Evolutionary conservation across 257 asterid genomes (phyloP), one percentile per base, ranked within the genome.

Genomic region (Ophiorrhiza pumila): DNA sequence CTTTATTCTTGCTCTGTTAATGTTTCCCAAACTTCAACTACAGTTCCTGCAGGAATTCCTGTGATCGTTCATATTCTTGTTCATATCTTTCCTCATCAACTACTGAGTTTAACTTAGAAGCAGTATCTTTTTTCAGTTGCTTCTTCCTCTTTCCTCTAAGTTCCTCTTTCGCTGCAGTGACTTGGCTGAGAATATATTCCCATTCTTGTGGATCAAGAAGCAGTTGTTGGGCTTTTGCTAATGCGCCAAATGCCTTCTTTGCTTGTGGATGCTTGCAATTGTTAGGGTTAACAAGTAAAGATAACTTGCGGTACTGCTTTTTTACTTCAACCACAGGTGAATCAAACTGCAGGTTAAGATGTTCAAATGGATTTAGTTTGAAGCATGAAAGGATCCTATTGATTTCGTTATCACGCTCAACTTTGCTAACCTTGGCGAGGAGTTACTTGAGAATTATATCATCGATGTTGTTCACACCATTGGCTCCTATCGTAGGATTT

Each of bases 1-100:
- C 99, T 86, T 98, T 98, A 95, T 81, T 95, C 99, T 83, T 95
- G 98, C 0, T 95, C 99, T 23, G 99, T 95, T 74, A 95, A 82
- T 74, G 92, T 83, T 86, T 95, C 99, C 53, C 97, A 89, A 83
- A 95, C 80, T 92, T 95, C 85, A 95, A 66, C 85, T 84, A 92
- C 72, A 95, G 85, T 83, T 90, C 96, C 78, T 85, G 91, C 86
- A 87, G 95, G 81, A 95, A 95, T 80, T 85, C 94, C 69, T 82
- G 87, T 14, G 99, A 92, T 53, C 77, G 83, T 80, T 95, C 99
- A 76, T 32, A 87, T 32, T 95, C 98, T 76, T 89, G 97, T 82
- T 95, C 99, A 71, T 87, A 86, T 79, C 87, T 95, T 56, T 97
- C 98, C 91, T 89, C 98, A 65, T 93, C 89, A 53, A 91, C 99